Evolutionary conservation across 352 stramenopile species (phyloP), one percentile per base, ranked within the genome.

Genomic region (Pythium utonaiense): DNA sequence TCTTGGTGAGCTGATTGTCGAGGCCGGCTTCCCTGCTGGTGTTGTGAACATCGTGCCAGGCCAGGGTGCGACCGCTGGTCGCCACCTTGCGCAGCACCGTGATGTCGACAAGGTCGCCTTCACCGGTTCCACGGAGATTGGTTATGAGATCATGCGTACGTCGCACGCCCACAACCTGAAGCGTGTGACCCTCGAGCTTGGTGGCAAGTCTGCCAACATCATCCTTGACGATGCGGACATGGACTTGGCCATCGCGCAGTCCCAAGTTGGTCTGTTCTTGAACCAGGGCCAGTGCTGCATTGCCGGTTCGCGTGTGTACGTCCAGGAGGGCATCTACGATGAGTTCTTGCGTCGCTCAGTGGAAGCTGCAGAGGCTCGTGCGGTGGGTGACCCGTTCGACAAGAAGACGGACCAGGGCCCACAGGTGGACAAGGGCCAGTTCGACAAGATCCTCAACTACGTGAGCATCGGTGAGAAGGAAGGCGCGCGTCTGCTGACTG

Each of bases 151-250:
- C 64, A 84, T 82, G 67, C 58, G 58, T 17, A 57, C 70, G 13
- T 80, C 84, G 0, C 75, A 78, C 1, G 65, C 57, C 16, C 31
- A 56, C 5, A 84, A 84, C 38, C 69, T 91, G 45, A 86, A 82
- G 64, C 73, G 69, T 30, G 66, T 96, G 6, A 70, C 76, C 40
- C 67, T 88, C 16, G 88, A 96, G 67, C 85, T 96, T 13, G 91
- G 91, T 25, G 91, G 91, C 34, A 98, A 98, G 74, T 93, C 88
- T 2, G 84, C 91, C 8, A 73, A 87, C 31, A 88, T 97, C 28
- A 78, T 97, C 12, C 86, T 96, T 47, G 75, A 94, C 63, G 70
- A 78, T 30, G 48, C 50, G 41, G 69, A 95, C 65, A 66, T 93
- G 4, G 73, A 91, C 16, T 71, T 75, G 27, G 85, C 84, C 6